Base-by-base conservation (phyloP, 2,329 filamentous ascomycete genomes). In the Neodidymelliopsis sp. region DNA sequence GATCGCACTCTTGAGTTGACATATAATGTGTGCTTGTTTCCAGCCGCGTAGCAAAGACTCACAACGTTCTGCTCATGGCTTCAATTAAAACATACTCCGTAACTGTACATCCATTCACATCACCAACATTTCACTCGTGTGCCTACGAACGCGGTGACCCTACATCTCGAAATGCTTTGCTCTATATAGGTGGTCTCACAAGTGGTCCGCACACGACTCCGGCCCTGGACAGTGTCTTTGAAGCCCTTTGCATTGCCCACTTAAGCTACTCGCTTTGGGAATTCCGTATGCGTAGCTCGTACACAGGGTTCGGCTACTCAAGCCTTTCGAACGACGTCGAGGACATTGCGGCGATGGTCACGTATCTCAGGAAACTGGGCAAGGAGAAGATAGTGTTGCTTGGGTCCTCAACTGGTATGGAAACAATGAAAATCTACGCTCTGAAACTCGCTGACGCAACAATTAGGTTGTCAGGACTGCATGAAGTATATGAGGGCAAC, bases 271-370 rank as follows among this genome's bases (percentile, higher is more conserved):
- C 45, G 3, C 30, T 56, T 6, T 63, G 58, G 53, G 53, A 61
- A 7, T 52, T 56, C 16, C 54, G 58, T n/a, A 61, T 58, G 54
- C 56, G 54, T 7, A 61, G 54, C 16, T 57, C 54, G 11, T 61
- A 63, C 31, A 53, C 52, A 2, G 56, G 58, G 1, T 61, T 57
- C 33, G 58, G 57, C 4, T 53, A 54, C 30, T 59, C 56, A 8
- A 61, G 53, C 29, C 38, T 61, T 4, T 36, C 40, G n/a, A 52
- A 61, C 6, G 56, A 63, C 28, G 54, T 34, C 1, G 44, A 55
- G 24, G 56, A 60, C 23, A 36, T 60, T 11, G 38, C 41, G 20
- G 50, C 44, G n/a, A 18, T 61, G n/a, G 49, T 61, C 3, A 19
- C 10, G 7, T 54, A 61, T 29, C 30, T 60, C 7, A 45, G 34